Percentiles rank a stretch among this genome's conserved stretches.
Conservation (phyloP, 768 basidiomycete genomes). For the Suillus lakei region DNA sequence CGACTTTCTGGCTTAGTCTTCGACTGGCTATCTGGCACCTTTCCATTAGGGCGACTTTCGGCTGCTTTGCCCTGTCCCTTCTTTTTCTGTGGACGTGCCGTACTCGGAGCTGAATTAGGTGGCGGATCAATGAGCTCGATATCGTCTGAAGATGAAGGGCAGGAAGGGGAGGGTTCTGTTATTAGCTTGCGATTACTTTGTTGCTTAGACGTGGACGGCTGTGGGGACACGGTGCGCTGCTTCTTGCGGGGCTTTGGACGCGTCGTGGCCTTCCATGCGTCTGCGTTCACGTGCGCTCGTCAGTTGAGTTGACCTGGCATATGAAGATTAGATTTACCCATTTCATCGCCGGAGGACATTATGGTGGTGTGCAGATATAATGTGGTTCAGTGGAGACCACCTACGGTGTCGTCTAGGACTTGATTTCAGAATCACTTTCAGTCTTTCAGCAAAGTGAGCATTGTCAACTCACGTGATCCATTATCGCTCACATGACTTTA, state of each 20-base stretch:
- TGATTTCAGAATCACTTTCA: background rate
- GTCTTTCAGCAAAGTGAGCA: background rate
- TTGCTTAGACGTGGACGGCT: slow-evolving; percentile 25
- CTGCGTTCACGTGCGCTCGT: slow-evolving; percentile 3
- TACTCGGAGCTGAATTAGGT: slow-evolving; percentile 15
- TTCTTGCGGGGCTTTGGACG: slow-evolving; percentile 26
- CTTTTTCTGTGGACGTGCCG: slow-evolving; percentile 8
- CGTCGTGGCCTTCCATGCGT: slow-evolving; percentile 12
- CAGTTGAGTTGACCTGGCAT: slow-evolving; percentile 6
- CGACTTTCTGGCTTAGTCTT: slow-evolving; percentile 17
- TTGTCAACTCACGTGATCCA: slow-evolving; percentile 11
- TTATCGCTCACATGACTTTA: slow-evolving; percentile 17
- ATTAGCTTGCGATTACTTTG: background rate
- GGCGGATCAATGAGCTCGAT: slow-evolving; percentile 11
- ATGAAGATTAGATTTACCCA: slow-evolving; percentile 26
- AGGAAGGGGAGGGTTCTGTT: background rate
- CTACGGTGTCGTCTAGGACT: background rate
- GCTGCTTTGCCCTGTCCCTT: slow-evolving; percentile 14
- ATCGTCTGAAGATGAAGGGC: slow-evolving; percentile 5
- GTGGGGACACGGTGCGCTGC: slow-evolving; percentile 16
- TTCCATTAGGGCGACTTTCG: slow-evolving; percentile 11
- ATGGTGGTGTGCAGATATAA: slow-evolving; percentile 7
- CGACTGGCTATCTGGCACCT: background rate
- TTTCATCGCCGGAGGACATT: slow-evolving; percentile 39
- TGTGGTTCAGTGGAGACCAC: background rate